These are phyloP conservation scores for Ogataea thermomethanolica DNA, from an alignment of 805 yeast genomes.

Conservation along the genomic window DNA sequence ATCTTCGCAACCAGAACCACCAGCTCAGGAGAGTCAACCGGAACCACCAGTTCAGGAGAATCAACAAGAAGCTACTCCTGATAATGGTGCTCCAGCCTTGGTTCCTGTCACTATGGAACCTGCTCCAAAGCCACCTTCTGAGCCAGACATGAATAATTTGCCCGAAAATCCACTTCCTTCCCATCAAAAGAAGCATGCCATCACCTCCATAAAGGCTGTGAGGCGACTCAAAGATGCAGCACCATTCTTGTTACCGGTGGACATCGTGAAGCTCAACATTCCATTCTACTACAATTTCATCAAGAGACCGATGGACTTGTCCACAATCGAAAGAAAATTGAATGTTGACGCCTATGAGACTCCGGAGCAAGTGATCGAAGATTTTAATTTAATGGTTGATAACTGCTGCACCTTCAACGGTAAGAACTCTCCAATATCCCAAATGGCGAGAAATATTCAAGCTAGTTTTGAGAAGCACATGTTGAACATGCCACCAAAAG, in stretches of 20 bases:
- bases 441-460: conserved; percentile 88
- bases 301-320: conserved; percentile 86
- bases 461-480: conserved; percentile 92
- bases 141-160: conserved; percentile 68
- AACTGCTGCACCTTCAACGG: conserved; percentile 89
- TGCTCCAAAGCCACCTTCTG: conserved; percentile 72
- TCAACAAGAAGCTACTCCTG: conserved; percentile 9
- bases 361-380: conserved; percentile 65
- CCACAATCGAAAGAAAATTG: conserved; percentile 84
- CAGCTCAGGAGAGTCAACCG: not conserved
- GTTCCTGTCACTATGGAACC: conserved; percentile 42
- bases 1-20: conserved; percentile 1
- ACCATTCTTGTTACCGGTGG: conserved; percentile 90
- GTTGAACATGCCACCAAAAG: conserved; percentile 81
- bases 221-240: conserved; percentile 88
- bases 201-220: conserved; percentile 77
- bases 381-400: conserved; percentile 77
- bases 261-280: conserved; percentile 78
- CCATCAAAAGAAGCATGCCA: conserved; percentile 81
- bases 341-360: conserved; percentile 65
- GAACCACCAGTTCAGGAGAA: not conserved
- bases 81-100: conserved; percentile 22
- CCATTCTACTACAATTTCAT: conserved; percentile 87
- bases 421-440: conserved; percentile 72
- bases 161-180: conserved; percentile 67